Conservation (phyloP, 371 early-diverging fungal species). For the Mucor indicus region DNA sequence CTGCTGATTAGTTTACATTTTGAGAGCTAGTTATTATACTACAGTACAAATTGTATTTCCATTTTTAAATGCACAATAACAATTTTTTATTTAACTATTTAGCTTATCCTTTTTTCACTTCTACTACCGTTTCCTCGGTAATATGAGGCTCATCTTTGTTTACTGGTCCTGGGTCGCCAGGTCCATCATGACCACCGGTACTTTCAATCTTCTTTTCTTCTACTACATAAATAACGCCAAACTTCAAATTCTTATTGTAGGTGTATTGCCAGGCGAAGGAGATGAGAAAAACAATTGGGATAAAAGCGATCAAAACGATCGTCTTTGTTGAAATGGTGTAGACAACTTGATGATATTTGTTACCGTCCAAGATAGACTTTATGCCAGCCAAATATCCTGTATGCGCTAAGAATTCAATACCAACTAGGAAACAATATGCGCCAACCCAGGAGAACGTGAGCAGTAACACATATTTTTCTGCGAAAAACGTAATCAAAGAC, state of each 20-base stretch:
- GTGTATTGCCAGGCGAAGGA: conserved; percentile 17
- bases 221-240: conserved; percentile 13
- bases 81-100: no score
- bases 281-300: conserved; percentile 10
- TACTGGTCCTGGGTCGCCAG: conserved; percentile 10
- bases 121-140: not conserved
- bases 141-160: conserved; percentile 8
- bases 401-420: conserved; percentile 26
- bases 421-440: conserved; percentile 27
- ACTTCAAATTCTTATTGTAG: conserved; percentile 15
- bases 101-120: no score
- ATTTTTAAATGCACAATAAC: no score
- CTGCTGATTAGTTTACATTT: no score
- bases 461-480: conserved; percentile 11
- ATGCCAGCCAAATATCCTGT: conserved; percentile 23
- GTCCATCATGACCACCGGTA: not conserved
- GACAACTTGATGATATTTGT: conserved; percentile 15
- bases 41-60: no score
- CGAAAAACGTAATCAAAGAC: conserved; percentile 19
- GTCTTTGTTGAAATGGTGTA: conserved; percentile 10
- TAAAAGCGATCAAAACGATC: conserved; percentile 12
- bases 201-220: not conserved
- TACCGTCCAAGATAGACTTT: conserved; percentile 17
- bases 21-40: no score
- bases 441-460: conserved; percentile 35